Evolutionary conservation across 2,329 filamentous ascomycete species (phyloP).

Genomic region (Fusarium setosum): DNA sequence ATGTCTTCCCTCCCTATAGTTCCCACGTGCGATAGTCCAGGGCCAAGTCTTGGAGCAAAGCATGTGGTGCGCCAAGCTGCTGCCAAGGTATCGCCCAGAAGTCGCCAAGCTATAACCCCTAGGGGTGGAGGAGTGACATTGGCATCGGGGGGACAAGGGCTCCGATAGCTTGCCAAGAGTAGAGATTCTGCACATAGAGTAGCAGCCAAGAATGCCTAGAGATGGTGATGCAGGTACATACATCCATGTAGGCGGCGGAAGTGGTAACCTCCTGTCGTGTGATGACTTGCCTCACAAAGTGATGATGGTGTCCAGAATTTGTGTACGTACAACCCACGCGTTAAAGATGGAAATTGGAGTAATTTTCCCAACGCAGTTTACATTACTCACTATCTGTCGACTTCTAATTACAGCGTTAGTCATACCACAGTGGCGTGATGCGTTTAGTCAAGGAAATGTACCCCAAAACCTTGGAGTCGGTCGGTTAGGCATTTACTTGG

Average conservation of each 20-base stretch:
- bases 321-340: too few species aligned
- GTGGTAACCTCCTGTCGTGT: background rate
- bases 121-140: background rate
- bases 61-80: background rate
- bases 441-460: too few species aligned
- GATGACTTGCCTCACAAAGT: too few species aligned
- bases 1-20: background rate
- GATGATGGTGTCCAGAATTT: too few species aligned
- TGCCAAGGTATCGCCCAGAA: slow-evolving; percentile 5
- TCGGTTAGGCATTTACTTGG: too few species aligned
- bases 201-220: slow-evolving; percentile 1
- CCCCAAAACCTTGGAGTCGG: too few species aligned
- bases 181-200: background rate
- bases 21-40: background rate
- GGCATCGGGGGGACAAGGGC: background rate
- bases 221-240: background rate
- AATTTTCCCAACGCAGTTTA: too few species aligned
- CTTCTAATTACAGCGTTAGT: too few species aligned
- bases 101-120: background rate
- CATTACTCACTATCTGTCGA: too few species aligned
- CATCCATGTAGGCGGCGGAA: background rate
- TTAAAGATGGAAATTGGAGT: too few species aligned
- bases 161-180: slow-evolving; percentile 4
- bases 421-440: too few species aligned
- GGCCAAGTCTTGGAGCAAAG: background rate